A percentile compares a stretch with the other conserved stretches of the same genome.
phyloP scores from a whole-genome alignment of 164 flowering plant genomes.

The Berberis thunbergii region DNA sequence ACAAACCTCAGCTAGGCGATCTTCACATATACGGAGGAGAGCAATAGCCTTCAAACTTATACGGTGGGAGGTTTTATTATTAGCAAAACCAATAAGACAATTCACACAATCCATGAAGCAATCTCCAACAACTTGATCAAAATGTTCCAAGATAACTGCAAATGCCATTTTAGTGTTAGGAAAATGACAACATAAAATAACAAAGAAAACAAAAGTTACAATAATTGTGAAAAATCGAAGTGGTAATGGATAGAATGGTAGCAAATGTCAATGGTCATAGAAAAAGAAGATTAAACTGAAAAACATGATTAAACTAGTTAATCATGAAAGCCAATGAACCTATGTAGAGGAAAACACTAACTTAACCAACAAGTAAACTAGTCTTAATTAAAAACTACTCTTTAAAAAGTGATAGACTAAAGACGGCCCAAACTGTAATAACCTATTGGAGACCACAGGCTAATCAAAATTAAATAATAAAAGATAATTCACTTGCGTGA shows the following conservation, averaged over 20 bases:
- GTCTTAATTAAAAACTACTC: too few relatives aligned
- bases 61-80: constrained; percentile 75
- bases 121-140: constrained; percentile 95
- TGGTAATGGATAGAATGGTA: not conserved
- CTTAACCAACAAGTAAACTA: too few relatives aligned
- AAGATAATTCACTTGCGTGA: too few relatives aligned
- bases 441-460: too few relatives aligned
- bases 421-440: too few relatives aligned
- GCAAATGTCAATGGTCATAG: too few relatives aligned
- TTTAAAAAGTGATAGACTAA: too few relatives aligned
- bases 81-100: constrained; percentile 95
- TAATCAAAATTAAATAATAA: too few relatives aligned
- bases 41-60: constrained; percentile 99
- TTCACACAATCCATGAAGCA: constrained; percentile 99
- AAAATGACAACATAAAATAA: not conserved
- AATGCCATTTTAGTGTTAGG: constrained; percentile 15
- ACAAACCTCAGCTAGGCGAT: constrained; percentile 97
- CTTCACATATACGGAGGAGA: constrained; percentile 95
- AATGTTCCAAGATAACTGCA: constrained; percentile 98
- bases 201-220: not conserved
- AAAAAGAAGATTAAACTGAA: too few relatives aligned
- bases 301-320: too few relatives aligned
- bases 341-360: too few relatives aligned
- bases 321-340: too few relatives aligned
- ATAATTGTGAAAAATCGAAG: not conserved